These are phyloP conservation scores for Neurospora sp. DNA, from an alignment of 495 filamentous ascomycete species.

Conservation along the genomic window DNA sequence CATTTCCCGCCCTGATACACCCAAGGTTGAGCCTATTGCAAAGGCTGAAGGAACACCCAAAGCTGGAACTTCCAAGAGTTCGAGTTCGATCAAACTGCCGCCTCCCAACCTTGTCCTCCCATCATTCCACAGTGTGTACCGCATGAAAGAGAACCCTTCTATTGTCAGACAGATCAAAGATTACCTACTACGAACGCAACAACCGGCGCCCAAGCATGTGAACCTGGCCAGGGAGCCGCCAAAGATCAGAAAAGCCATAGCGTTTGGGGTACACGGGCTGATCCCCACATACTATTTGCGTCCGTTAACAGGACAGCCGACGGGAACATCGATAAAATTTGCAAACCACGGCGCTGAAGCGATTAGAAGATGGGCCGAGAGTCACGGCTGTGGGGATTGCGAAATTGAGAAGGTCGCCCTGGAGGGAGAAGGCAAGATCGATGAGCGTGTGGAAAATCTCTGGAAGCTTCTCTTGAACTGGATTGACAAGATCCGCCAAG, in stretches of 20 bases:
- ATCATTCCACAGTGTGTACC: slow-evolving; percentile 57
- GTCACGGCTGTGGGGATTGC: slow-evolving; percentile 50
- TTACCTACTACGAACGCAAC: slow-evolving; percentile 51
- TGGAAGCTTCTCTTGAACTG: slow-evolving; percentile 94
- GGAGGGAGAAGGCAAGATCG: slow-evolving; percentile 95
- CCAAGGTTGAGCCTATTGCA: slow-evolving; percentile 23
- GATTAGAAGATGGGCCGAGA: slow-evolving; percentile 69
- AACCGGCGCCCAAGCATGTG: slow-evolving; percentile 57
- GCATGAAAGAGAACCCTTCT: slow-evolving; percentile 55
- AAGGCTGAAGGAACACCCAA: slow-evolving; percentile 13
- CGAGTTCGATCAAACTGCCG: slow-evolving; percentile 23
- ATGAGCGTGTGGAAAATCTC: slow-evolving; percentile 76
- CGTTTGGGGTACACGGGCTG: slow-evolving; percentile 90
- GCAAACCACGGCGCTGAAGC: slow-evolving; percentile 78
- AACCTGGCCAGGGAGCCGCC: slow-evolving; percentile 58
- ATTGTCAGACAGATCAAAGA: slow-evolving; percentile 61
- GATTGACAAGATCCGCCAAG: slow-evolving; percentile 79
- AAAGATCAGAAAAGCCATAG: slow-evolving; percentile 70
- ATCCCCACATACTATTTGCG: slow-evolving; percentile 81
- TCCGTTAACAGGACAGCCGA: slow-evolving; percentile 84
- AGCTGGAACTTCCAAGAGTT: slow-evolving; percentile 17
- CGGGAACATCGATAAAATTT: slow-evolving; percentile 88
- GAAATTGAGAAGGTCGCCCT: slow-evolving; percentile 85
- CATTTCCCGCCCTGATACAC: slow-evolving; percentile 22
- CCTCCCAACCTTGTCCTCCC: slow-evolving; percentile 59